Percentiles rank a stretch among this genome's conserved stretches.
These are phyloP conservation scores for Artemisia tridentata DNA, from an alignment of 129 eudicot genomes.

Conservation along the genomic window DNA sequence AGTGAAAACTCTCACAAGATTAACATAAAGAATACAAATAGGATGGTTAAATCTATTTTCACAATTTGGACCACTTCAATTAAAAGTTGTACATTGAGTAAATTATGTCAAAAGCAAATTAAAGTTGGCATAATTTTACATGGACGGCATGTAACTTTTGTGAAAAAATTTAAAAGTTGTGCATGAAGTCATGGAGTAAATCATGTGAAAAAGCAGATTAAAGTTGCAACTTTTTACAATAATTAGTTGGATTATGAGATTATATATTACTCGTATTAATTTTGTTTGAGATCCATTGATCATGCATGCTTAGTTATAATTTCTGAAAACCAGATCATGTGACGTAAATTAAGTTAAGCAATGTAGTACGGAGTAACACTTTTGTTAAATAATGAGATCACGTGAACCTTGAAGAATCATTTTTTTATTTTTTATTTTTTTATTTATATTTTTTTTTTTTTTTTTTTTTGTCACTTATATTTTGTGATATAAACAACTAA, in stretches of 20 bases:
- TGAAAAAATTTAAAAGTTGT: slow-evolving; percentile 16
- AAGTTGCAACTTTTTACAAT: slow-evolving; percentile 10
- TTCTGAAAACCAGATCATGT: not conserved
- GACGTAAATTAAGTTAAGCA: not conserved
- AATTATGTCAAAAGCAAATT: slow-evolving; percentile 48
- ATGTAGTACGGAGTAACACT: not conserved
- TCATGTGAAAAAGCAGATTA: slow-evolving; percentile 16
- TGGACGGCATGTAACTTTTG: slow-evolving; percentile 25
- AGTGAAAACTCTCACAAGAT: slow-evolving; percentile 42
- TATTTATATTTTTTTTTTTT: too few species aligned
- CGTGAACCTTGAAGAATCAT: not conserved
- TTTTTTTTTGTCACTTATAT: too few species aligned
- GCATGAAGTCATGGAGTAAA: slow-evolving; percentile 7
- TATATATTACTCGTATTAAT: not conserved
- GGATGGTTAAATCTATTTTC: slow-evolving; percentile 18
- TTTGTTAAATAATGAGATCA: not conserved
- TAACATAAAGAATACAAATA: slow-evolving; percentile 26
- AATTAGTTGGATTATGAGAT: slow-evolving; percentile 11
- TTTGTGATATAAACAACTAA: too few species aligned
- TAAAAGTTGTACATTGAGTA: slow-evolving; percentile 17
- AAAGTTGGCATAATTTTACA: slow-evolving; percentile 25
- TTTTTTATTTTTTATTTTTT: too few species aligned
- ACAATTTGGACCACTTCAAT: not conserved
- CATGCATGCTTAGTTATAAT: slow-evolving; percentile 8
- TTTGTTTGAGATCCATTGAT: slow-evolving; percentile 10